A percentile compares a stretch with the other conserved stretches of the same genome.
Conservation (phyloP, 129 eudicot species). For the Daucus carota region DNA sequence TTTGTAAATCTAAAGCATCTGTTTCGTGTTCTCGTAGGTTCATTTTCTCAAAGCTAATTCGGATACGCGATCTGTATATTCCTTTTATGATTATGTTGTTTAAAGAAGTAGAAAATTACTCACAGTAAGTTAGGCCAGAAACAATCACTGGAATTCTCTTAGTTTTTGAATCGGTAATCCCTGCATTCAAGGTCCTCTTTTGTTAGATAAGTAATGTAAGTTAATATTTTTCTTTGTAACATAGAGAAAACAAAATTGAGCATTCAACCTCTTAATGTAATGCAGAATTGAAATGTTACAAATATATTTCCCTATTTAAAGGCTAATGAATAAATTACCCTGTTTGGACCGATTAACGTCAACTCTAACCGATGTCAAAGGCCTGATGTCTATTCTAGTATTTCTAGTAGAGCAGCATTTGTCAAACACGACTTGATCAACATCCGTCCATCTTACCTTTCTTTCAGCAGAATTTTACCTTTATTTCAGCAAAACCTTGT, state of each 20-base stretch:
- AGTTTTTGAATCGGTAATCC: conserved; percentile 14
- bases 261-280: not conserved
- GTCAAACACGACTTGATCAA: not conserved
- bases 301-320: too few species aligned
- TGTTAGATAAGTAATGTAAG: not conserved
- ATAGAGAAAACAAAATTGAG: not conserved
- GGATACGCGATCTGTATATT: too few species aligned
- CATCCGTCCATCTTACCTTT: not conserved
- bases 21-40: too few species aligned
- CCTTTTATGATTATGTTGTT: conserved; percentile 20
- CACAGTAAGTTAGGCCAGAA: too few species aligned
- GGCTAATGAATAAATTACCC: not conserved
- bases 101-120: too few species aligned
- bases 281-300: not conserved
- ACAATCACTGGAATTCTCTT: conserved; percentile 13
- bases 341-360: too few species aligned
- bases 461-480: conserved; percentile 9
- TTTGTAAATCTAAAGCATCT: too few species aligned
- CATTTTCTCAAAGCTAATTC: too few species aligned
- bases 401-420: too few species aligned
- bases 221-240: not conserved
- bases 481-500: conserved; percentile 28
- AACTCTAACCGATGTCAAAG: too few species aligned
- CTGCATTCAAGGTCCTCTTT: not conserved
- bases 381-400: too few species aligned